Base-by-base conservation (phyloP, 441 rosid genomes). In the Rhodomyrtus psidioides region DNA sequence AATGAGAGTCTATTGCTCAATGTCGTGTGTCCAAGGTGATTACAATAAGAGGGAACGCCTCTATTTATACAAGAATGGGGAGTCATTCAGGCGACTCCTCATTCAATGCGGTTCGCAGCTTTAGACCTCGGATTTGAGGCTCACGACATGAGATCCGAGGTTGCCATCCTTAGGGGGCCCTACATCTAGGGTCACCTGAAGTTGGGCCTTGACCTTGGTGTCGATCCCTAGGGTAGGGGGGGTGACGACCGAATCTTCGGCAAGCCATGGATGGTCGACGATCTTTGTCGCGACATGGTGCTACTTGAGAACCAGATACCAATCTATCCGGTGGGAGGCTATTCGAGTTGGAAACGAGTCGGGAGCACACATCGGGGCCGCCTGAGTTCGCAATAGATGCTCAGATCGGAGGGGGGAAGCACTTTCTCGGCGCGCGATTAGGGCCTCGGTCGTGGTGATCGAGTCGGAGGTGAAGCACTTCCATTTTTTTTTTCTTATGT, bases 271-370 rank as follows among this genome's bases (percentile, higher is more conserved):
- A 24, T 59, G 9, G 27, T 3, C 8, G 1, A 53, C 2, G 5
- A 55, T 19, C 24, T 81, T 26, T 1, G 8, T 5, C 3, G 6
- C 17, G 76, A 88, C 54, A 27, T 86, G 59, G 24, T 53, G n/a
- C 55, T 55, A 46, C 60, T 84, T 4, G 83, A 88, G 58, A 88
- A 81, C 3, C 85, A 84, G 53, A 84, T 74, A 30, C 75, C 88
- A 1, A 46, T 83, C 53, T 84, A 51, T 30, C 24, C 75, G 9
- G 27, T 86, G 12, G 21, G 74, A 8, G 85, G 14, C 46, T 86
- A 42, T 30, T 59, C 8, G 49, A 62, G 53, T 55, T 55, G 9
- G n/a, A 21, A 34, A 15, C 7, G 16, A 17, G 0, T 8, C 1
- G 0, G 6, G 6, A 5, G 1, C 7, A 13, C 12, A 19, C 0